Evolutionary conservation across 1,284 basidiomycete species (phyloP).

Genomic region (Microbotryum saponariae): DNA sequence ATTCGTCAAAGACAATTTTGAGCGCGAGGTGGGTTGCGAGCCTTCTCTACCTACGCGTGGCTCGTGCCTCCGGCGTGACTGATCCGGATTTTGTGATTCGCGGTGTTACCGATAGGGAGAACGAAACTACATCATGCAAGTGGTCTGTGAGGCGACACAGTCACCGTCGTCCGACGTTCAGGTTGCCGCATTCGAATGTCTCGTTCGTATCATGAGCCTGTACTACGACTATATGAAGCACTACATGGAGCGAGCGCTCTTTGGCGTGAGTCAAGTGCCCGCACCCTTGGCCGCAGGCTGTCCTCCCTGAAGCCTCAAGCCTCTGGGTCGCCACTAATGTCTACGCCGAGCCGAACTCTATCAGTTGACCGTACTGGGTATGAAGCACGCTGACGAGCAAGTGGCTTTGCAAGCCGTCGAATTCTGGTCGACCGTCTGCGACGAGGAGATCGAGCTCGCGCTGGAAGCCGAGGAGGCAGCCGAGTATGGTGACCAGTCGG

Average conservation of each 20-base stretch:
- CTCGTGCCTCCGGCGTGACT: constrained; percentile 4
- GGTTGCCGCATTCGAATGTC: constrained; percentile 86
- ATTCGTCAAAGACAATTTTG: constrained; percentile 96
- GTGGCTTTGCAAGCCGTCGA: constrained; percentile 96
- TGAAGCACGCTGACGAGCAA: constrained; percentile 85
- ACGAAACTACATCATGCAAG: constrained; percentile 99
- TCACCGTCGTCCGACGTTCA: constrained; percentile 69
- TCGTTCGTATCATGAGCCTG: constrained; percentile 93
- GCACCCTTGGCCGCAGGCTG: background rate
- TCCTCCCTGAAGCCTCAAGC: background rate
- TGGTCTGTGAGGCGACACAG: constrained; percentile 97
- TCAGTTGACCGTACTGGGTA: constrained; percentile 96
- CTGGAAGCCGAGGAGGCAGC: constrained; percentile 86
- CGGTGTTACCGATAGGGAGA: constrained; percentile 59
- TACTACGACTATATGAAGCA: constrained; percentile 99
- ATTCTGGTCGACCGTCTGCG: constrained; percentile 99
- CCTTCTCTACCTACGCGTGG: constrained; percentile 18
- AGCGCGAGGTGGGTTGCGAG: constrained; percentile 65
- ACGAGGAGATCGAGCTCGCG: constrained; percentile 91
- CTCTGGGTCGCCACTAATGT: background rate
- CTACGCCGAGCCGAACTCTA: constrained; percentile 6
- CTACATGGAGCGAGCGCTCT: constrained; percentile 99
- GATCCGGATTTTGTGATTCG: constrained; percentile 11
- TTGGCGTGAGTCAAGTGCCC: constrained; percentile 60
- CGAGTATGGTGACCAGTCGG: constrained; percentile 80